Conservation (phyloP, 352 stramenopile genomes). For the Bremia lactucae region DNA sequence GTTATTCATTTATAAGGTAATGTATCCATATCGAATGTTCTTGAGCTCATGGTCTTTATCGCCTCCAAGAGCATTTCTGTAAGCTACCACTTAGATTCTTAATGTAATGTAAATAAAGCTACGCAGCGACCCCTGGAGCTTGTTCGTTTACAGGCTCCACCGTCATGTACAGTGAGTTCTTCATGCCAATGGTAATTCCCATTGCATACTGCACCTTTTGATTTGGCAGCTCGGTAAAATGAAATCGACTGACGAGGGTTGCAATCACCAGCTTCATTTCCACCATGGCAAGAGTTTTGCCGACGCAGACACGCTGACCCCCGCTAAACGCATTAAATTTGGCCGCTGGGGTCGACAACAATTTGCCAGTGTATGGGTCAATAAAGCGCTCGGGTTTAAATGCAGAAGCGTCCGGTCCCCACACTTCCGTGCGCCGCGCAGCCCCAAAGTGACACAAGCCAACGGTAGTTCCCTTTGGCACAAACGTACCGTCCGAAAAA, state of each 20-base stretch:
- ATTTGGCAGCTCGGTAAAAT: constrained; percentile 20
- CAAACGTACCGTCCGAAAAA: constrained; percentile 56
- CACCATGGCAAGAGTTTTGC: constrained; percentile 50
- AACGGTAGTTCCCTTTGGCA: constrained; percentile 36
- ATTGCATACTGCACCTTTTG: constrained; percentile 24
- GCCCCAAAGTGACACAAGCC: constrained; percentile 42
- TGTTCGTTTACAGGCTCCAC: constrained; percentile 7
- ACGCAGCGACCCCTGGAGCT: constrained; percentile 5
- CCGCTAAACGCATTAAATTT: constrained; percentile 65
- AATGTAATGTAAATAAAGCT: neutral
- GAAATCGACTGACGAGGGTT: constrained; percentile 36
- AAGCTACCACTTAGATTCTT: neutral
- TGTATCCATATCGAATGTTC: too few species aligned
- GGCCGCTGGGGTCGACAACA: constrained; percentile 31
- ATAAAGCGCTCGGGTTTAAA: constrained; percentile 37
- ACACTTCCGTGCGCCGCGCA: constrained; percentile 37
- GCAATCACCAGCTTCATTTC: constrained; percentile 58
- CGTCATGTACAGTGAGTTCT: constrained; percentile 19
- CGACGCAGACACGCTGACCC: constrained; percentile 55
- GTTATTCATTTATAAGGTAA: neutral
- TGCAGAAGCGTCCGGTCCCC: constrained; percentile 40
- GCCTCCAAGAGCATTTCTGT: too few species aligned
- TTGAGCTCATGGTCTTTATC: too few species aligned
- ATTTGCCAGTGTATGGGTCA: constrained; percentile 23
- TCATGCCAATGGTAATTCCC: constrained; percentile 37